A percentile compares a stretch with the other conserved stretches of the same genome.
Evolutionary conservation across 768 basidiomycete genomes (phyloP).

Genomic region (Termitomyces sp.): DNA sequence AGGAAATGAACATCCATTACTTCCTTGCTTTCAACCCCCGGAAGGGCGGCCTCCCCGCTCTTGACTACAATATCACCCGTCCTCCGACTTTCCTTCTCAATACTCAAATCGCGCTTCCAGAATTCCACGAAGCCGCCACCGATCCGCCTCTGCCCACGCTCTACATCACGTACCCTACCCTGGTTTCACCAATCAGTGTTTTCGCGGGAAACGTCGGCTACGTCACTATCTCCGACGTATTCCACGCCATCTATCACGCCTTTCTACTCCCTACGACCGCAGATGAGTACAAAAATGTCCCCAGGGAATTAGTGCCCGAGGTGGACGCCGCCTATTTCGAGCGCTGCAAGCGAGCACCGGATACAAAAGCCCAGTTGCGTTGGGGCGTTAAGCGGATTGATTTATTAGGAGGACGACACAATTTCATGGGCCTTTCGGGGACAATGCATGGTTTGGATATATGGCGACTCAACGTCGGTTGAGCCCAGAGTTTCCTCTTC

Average conservation of each 20-base stretch:
- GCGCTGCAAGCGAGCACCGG: constrained; percentile 29
- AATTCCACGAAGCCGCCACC: constrained; percentile 38
- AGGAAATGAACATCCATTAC: constrained; percentile 35
- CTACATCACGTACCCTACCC: constrained; percentile 26
- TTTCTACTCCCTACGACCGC: constrained; percentile 40
- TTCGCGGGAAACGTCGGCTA: constrained; percentile 22
- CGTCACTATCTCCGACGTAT: constrained; percentile 44
- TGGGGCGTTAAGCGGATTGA: constrained; percentile 55
- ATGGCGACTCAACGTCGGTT: constrained; percentile 38
- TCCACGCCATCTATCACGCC: constrained; percentile 37
- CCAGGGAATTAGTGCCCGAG: constrained; percentile 23
- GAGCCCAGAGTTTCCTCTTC: not conserved
- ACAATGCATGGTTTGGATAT: constrained; percentile 32
- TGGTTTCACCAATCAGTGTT: constrained; percentile 29
- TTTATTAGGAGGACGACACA: constrained; percentile 39
- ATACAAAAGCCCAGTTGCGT: constrained; percentile 28
- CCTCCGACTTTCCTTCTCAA: constrained; percentile 23
- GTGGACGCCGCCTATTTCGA: constrained; percentile 42
- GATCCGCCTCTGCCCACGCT: constrained; percentile 32
- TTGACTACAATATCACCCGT: constrained; percentile 32
- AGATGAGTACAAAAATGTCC: constrained; percentile 36
- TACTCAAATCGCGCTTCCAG: constrained; percentile 18
- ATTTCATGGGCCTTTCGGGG: constrained; percentile 46
- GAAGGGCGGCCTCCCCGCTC: constrained; percentile 19
- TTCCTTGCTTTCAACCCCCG: constrained; percentile 33